Base-by-base conservation (phyloP, 257 asterid genomes). In the Ocimum tenuiflorum region DNA sequence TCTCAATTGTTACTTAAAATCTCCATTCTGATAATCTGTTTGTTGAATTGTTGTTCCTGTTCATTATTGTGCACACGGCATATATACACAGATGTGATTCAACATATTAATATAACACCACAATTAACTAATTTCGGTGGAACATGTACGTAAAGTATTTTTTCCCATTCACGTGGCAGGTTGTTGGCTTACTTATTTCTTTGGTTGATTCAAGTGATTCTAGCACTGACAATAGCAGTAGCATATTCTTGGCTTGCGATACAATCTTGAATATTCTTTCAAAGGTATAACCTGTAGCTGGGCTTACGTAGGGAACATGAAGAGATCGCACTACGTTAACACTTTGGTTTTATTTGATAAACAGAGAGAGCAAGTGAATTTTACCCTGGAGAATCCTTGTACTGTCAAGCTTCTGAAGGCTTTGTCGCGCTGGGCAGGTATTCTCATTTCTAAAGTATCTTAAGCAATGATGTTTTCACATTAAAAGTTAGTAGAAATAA, bases 191-290 rank as follows among this genome's bases (percentile, higher is more conserved):
- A 74, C 90, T 91, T 47, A 65, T 73, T 38, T 62, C 79, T 67
- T 73, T 83, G 82, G 77, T 84, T 69, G 77, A 64, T 46, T 67
- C 88, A 43, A 73, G 78, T 51, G 29, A 72, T 74, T 29, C 71
- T 18, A 68, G 55, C 49, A 65, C 47, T 67, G 94, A 76, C 65
- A 75, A 79, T 69, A 62, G 63, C 24, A 70, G 83, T 78, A 76
- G 86, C 52, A 68, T 90, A 58, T 75, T 76, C 65, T 77, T 94
- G 84, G 96, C 97, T 11, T 94, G 94, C 8, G 96, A 94, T 76
- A 88, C 96, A 23, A 70, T 88, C 65, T 73, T 94, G 80, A 94
- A 86, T 82, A 60, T 86, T 73, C 85, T 84, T 29, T 63, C 79
- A 63, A 86, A 86, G 96, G 91, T 88, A 73, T 31, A 20, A 41